Conservation (phyloP, 352 stramenopile genomes). For the Blastocystis sp. region DNA sequence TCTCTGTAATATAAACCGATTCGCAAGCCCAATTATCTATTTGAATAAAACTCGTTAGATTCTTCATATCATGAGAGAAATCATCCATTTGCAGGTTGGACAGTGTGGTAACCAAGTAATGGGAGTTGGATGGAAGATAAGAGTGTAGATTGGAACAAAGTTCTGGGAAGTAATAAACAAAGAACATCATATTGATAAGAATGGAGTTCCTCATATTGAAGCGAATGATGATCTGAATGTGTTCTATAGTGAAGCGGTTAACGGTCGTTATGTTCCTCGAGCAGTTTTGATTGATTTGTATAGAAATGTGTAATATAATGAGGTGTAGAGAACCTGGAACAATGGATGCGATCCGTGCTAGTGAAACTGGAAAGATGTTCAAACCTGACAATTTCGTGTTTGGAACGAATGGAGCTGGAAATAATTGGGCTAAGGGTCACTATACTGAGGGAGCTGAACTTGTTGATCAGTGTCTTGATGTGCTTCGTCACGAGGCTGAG, state of each 20-base stretch:
- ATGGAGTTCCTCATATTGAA: conserved; percentile 81
- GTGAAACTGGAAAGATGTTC: conserved; percentile 93
- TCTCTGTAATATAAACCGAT: too few relatives aligned
- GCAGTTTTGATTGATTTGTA: conserved; percentile 85
- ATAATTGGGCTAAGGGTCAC: conserved; percentile 99
- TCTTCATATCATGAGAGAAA: conserved; percentile 81
- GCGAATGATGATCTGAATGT: conserved; percentile 69
- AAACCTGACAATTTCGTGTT: conserved; percentile 98
- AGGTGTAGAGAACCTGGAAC: conserved; percentile 87
- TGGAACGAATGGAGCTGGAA: conserved; percentile 92
- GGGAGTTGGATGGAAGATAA: neutral
- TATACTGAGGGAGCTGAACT: conserved; percentile 97
- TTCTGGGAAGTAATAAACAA: conserved; percentile 91
- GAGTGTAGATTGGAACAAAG: conserved; percentile 85
- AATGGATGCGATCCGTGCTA: conserved; percentile 95
- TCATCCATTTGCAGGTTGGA: conserved; percentile 95
- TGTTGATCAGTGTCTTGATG: conserved; percentile 95
- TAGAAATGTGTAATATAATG: neutral
- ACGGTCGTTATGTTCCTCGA: conserved; percentile 82
- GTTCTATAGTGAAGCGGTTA: conserved; percentile 75
- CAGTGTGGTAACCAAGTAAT: conserved; percentile 93
- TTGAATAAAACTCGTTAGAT: too few relatives aligned
- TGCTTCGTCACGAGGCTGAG: conserved; percentile 95
- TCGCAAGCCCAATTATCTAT: too few relatives aligned
- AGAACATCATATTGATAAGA: conserved; percentile 83